These are phyloP conservation scores for Cenchrus americanus DNA, from an alignment of 176 grass and related monocot genomes.

Conservation along the genomic window DNA sequence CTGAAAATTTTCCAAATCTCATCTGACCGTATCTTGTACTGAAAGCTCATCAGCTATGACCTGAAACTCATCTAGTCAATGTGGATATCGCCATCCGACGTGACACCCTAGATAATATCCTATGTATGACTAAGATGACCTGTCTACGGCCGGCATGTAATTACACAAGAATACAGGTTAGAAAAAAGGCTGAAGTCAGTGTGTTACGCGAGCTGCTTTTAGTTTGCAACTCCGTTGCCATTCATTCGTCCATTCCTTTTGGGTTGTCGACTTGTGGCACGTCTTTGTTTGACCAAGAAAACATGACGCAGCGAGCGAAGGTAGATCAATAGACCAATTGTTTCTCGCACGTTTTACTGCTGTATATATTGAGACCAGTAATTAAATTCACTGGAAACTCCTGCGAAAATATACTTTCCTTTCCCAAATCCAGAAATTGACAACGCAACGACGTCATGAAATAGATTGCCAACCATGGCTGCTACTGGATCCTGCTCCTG, in stretches of 20 bases:
- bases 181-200: not conserved
- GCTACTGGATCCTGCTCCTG: constrained; percentile 14
- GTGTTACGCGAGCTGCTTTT: not conserved
- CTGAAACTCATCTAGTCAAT: constrained; percentile 22
- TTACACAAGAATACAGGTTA: not conserved
- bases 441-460: not conserved
- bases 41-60: constrained; percentile 1
- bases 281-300: constrained; percentile 34
- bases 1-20: constrained; percentile 8
- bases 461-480: not conserved
- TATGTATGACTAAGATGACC: not conserved
- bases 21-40: not conserved
- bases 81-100: constrained; percentile 18
- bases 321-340: not conserved
- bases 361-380: not conserved
- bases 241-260: not conserved
- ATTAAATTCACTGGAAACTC: not conserved
- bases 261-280: not conserved
- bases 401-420: not conserved
- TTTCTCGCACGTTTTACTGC: not conserved
- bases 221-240: not conserved
- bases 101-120: constrained; percentile 23
- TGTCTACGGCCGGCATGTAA: not conserved
- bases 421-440: not conserved
- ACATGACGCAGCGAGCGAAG: not conserved